Conservation (phyloP, 2,329 filamentous ascomycete species). For the Nemania serpens region DNA sequence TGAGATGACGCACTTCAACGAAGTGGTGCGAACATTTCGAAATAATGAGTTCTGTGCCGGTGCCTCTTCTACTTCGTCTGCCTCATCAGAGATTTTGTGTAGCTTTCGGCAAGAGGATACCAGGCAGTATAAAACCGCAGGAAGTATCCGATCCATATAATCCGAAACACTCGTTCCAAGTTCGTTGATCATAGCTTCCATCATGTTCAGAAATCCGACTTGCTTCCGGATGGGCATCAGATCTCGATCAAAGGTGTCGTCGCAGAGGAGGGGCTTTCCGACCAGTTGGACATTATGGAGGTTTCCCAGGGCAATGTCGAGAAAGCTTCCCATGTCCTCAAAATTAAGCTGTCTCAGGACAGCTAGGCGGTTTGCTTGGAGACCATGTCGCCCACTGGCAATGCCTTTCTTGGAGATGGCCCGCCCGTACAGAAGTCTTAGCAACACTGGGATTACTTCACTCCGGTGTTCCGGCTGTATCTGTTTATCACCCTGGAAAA, state of each 20-base stretch:
- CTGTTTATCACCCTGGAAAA: constrained; percentile 75
- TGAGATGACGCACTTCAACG: constrained; percentile 80
- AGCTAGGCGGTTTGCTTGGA: constrained; percentile 80
- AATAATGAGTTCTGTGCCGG: constrained; percentile 61
- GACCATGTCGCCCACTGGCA: constrained; percentile 76
- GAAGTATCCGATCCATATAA: constrained; percentile 71
- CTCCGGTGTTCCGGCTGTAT: constrained; percentile 75
- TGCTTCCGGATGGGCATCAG: constrained; percentile 75
- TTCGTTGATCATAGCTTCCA: constrained; percentile 83
- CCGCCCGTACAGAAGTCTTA: constrained; percentile 86
- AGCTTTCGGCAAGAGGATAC: constrained; percentile 69
- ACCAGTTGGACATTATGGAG: constrained; percentile 66
- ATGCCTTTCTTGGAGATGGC: constrained; percentile 81
- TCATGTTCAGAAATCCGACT: constrained; percentile 89
- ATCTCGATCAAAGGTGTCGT: constrained; percentile 61
- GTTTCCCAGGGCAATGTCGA: constrained; percentile 78
- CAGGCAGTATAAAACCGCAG: constrained; percentile 81
- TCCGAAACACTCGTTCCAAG: constrained; percentile 74
- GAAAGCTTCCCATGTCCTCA: constrained; percentile 76
- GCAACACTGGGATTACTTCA: constrained; percentile 80
- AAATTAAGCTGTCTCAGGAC: constrained; percentile 78
- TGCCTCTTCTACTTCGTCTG: constrained; percentile 41
- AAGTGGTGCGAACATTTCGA: constrained; percentile 69
- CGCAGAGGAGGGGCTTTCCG: constrained; percentile 52
- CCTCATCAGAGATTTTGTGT: constrained; percentile 46